Evolutionary conservation across 2,329 filamentous ascomycete genomes (phyloP), one percentile per base, ranked within the genome.

Genomic region (Penicillium freii): DNA sequence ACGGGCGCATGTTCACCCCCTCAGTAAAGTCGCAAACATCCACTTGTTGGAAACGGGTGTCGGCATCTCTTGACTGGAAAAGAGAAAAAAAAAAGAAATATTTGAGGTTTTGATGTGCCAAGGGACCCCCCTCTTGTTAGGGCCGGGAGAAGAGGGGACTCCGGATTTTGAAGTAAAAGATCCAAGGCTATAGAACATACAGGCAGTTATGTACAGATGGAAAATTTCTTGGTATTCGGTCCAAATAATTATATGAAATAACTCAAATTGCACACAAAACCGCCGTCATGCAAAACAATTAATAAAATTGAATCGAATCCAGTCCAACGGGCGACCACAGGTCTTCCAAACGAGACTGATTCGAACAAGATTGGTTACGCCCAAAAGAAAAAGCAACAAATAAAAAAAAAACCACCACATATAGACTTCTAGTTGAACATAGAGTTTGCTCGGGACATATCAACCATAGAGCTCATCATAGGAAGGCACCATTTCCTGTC

Each of bases 401-500:
- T 13, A 40, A 33, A 36, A 36, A n/a, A n/a, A 36, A 36, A 46
- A 36, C 33, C 33, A 47, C 45, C 49, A 53, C 31, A 51, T 40
- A 54, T 46, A 31, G 46, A 54, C 31, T 36, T 59, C 48, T 56
- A 40, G 45, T 29, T 11, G 51, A 31, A 31, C 25, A 48, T 46
- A 36, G 27, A 33, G 27, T 21, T 33, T 19, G 25, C 29, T 34
- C 17, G 17, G 17, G n/a, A 15, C 11, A 53, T 47, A 31, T 65
- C 66, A 75, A 25, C 73, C 73, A 60, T 73, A 75, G 15, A 75
- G 67, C 40, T 75, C 73, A 59, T 75, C 73, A 42, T 75, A 73
- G 15, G 72, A 75, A 9, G 73, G 73, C 1, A 75, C 73, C 61
- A 75, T 58, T 49, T 73, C 66, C 45, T 70, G 69, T 27, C 54